These are phyloP conservation scores for Chaetomiaceae sp. DNA, from an alignment of 2,329 filamentous ascomycete genomes.

Conservation along the genomic window DNA sequence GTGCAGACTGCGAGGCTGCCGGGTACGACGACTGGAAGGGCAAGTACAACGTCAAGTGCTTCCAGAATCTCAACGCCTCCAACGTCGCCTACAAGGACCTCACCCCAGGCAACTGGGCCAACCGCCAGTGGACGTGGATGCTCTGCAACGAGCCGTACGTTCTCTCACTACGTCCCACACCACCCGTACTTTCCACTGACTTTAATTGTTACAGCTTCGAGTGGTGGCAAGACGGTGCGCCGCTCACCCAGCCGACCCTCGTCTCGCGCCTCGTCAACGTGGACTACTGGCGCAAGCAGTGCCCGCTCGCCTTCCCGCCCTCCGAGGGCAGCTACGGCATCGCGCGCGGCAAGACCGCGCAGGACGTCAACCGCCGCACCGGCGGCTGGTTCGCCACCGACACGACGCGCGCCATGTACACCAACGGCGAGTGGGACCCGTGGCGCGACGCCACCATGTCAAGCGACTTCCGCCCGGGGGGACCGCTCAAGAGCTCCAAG, in stretches of 20 bases:
- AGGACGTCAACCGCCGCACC: conserved; percentile 32
- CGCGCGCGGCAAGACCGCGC: conserved; percentile 27
- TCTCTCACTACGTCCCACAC: background rate
- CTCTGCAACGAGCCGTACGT: conserved; percentile 43
- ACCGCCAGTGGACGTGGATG: conserved; percentile 52
- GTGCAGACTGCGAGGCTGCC: conserved; percentile 32
- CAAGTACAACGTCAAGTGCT: conserved; percentile 41
- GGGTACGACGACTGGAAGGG: conserved; percentile 40
- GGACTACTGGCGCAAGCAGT: conserved; percentile 36
- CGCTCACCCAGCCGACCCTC: conserved; percentile 34
- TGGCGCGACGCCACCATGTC: conserved; percentile 36
- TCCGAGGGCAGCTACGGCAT: conserved; percentile 26
- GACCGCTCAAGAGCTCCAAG: conserved; percentile 30
- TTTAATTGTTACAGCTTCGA: conserved; percentile 28
- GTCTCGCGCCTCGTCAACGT: conserved; percentile 34
- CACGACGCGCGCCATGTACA: conserved; percentile 34
- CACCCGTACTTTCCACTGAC: background rate
- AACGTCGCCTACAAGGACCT: conserved; percentile 36
- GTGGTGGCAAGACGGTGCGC: conserved; percentile 41
- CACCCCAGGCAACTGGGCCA: conserved; percentile 34
- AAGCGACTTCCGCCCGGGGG: conserved; percentile 33
- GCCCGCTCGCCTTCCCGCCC: conserved; percentile 41
- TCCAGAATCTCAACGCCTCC: conserved; percentile 39
- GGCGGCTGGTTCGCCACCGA: conserved; percentile 38
- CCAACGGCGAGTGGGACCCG: conserved; percentile 37